Base-by-base conservation (phyloP, 2,329 filamentous ascomycete genomes). In the Penicillium sp. region DNA sequence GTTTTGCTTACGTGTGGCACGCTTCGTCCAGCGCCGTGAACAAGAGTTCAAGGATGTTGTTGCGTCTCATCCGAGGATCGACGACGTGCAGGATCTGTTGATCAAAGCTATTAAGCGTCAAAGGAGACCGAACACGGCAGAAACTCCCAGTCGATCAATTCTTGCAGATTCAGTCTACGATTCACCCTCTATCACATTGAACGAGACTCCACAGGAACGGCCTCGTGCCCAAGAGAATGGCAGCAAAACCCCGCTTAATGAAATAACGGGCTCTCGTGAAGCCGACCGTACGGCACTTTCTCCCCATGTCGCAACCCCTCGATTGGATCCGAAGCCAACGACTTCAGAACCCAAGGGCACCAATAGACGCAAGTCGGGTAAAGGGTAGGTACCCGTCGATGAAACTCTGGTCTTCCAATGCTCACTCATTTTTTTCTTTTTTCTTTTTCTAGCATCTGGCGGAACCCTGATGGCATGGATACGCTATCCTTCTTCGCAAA, bases 11-110 rank as follows among this genome's bases (percentile, higher is more conserved):
- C 61, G 69, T 7, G 60, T 74, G 5, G 63, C 74, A 1, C 56
- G 67, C 13, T 82, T 79, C 76, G 66, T 72, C 18, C 69, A 71
- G 47, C 53, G 58, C 6, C 70, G 76, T 18, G 65, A 67, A 29
- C 56, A 61, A 5, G 75, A 81, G 49, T 70, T 83, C 37, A 61
- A 69, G 18, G 44, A 57, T 2, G 62, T 67, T 1, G 66, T 82
- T 13, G 55, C 63, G 8, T 43, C 55, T 3, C 67, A 72, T 49
- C 76, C 75, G 2, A 73, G 74, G n/a, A 54, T 73, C 9, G 58
- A 67, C 9, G 56, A 62, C 6, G 52, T 67, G 5, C 34, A 43
- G 6, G 46, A 7, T 9, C 26, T 45, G 12, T 12, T 45, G 9
- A 12, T 38, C 8, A 33, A 45, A 13, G 33, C 32, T 11, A 43